These are phyloP conservation scores for Chlorella ohadii DNA, from an alignment of 139 green algal species.

Conservation along the genomic window DNA sequence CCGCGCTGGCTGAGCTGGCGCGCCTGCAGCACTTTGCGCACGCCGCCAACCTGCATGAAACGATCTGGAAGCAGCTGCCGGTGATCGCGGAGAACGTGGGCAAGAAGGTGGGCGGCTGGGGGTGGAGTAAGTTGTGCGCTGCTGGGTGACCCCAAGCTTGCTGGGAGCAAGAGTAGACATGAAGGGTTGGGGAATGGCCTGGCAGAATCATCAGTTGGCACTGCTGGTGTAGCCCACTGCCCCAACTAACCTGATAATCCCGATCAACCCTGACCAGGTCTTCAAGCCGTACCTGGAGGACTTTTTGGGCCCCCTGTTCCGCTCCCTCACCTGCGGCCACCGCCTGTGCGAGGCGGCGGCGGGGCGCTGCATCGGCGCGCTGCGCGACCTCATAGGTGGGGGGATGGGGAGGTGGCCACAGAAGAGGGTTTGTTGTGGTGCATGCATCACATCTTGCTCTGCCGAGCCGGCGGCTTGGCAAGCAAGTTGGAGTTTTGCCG, in stretches of 20 bases:
- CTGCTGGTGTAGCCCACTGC: too few species aligned
- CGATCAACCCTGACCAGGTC: too few species aligned
- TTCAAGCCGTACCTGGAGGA: constrained; percentile 84
- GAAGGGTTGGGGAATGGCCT: too few species aligned
- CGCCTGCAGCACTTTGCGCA: constrained; percentile 72
- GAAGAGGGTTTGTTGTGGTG: too few species aligned
- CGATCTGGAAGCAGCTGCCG: constrained; percentile 79
- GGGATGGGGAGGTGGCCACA: constrained; percentile 13
- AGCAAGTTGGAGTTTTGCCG: too few species aligned
- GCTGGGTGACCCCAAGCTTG: too few species aligned
- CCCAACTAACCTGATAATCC: neutral
- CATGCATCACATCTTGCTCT: too few species aligned
- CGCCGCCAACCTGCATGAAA: constrained; percentile 78
- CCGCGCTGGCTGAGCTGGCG: constrained; percentile 68
- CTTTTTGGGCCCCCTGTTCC: constrained; percentile 81
- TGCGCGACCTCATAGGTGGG: constrained; percentile 76
- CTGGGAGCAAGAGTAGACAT: too few species aligned
- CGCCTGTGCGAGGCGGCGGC: constrained; percentile 75
- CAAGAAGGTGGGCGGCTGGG: constrained; percentile 45
- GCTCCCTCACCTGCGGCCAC: constrained; percentile 71
- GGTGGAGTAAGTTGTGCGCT: too few species aligned
- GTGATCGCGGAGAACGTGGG: constrained; percentile 73
- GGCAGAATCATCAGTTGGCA: neutral
- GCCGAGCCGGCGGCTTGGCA: too few species aligned
- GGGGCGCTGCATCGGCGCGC: constrained; percentile 49